phyloP scores from a whole-genome alignment of 495 filamentous ascomycete species.

The Penicillium malachiteum region DNA sequence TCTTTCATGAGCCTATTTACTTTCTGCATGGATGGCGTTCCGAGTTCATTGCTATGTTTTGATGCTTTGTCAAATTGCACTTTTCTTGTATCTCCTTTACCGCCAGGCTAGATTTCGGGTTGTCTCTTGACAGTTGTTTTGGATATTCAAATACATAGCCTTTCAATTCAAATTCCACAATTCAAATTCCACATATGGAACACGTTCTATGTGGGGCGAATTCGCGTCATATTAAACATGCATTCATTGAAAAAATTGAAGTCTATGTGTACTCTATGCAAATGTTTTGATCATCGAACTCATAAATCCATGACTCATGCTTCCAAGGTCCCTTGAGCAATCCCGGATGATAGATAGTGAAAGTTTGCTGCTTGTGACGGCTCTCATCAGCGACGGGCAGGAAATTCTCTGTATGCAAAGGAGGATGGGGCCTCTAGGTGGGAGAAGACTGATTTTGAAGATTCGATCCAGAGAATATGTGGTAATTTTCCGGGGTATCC shows the following conservation, averaged over 20 bases:
- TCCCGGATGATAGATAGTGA: too few relatives aligned
- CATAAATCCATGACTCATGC: slow-evolving; percentile 5
- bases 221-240: too few relatives aligned
- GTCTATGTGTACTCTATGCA: slow-evolving; percentile 2
- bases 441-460: too few relatives aligned
- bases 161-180: not conserved
- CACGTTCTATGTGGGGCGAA: not conserved
- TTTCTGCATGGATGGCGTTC: slow-evolving; percentile 19
- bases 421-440: too few relatives aligned
- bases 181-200: not conserved
- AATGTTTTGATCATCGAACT: not conserved
- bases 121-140: not conserved
- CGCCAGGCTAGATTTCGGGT: not conserved
- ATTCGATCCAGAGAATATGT: too few relatives aligned
- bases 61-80: too few relatives aligned
- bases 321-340: not conserved
- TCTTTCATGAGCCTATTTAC: not conserved
- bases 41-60: not conserved
- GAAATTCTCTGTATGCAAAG: too few relatives aligned
- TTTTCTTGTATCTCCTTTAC: not conserved
- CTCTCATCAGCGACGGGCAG: too few relatives aligned
- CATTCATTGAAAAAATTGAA: not conserved
- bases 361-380: too few relatives aligned
- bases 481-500: not conserved
- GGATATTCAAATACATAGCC: not conserved